Conservation (phyloP, 441 rosid species). For the Metrosideros polymorpha region DNA sequence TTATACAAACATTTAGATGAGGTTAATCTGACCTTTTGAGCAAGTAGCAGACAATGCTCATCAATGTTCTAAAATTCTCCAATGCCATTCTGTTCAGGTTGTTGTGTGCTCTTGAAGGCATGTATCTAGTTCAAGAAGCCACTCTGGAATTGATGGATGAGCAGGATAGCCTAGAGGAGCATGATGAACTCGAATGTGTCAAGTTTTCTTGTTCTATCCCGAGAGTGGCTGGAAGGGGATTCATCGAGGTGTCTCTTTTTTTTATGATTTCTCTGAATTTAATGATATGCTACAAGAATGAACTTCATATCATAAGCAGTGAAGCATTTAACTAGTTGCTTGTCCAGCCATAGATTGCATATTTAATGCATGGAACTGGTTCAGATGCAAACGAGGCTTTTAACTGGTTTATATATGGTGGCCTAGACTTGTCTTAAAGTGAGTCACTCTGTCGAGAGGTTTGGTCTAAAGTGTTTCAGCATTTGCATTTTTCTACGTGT, state of each 20-base stretch:
- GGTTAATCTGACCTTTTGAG: not conserved
- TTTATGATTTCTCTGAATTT: not conserved
- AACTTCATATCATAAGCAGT: not conserved
- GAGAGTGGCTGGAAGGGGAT: slow-evolving; percentile 63
- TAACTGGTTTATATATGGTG: not conserved
- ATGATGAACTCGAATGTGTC: slow-evolving; percentile 51
- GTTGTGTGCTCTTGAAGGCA: slow-evolving; percentile 85
- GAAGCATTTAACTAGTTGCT: not conserved
- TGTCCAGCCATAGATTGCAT: not conserved
- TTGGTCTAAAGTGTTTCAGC: not conserved
- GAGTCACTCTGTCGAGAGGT: not conserved
- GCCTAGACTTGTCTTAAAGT: not conserved
- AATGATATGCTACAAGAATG: not conserved
- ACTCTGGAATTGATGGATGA: slow-evolving; percentile 30
- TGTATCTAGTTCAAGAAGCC: slow-evolving; percentile 56
- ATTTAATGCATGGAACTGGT: not conserved
- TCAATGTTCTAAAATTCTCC: not conserved
- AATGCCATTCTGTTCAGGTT: slow-evolving; percentile 35
- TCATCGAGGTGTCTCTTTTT: slow-evolving; percentile 64
- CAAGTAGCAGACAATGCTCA: not conserved
- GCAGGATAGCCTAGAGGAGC: slow-evolving; percentile 18
- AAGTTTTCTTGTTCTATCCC: slow-evolving; percentile 65
- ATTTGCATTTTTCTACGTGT: not conserved
- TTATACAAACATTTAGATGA: not conserved
- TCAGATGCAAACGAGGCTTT: not conserved